Evolutionary conservation across 2,329 filamentous ascomycete genomes (phyloP), one percentile per base, ranked within the genome.

Genomic region (Hypocreales sp.): DNA sequence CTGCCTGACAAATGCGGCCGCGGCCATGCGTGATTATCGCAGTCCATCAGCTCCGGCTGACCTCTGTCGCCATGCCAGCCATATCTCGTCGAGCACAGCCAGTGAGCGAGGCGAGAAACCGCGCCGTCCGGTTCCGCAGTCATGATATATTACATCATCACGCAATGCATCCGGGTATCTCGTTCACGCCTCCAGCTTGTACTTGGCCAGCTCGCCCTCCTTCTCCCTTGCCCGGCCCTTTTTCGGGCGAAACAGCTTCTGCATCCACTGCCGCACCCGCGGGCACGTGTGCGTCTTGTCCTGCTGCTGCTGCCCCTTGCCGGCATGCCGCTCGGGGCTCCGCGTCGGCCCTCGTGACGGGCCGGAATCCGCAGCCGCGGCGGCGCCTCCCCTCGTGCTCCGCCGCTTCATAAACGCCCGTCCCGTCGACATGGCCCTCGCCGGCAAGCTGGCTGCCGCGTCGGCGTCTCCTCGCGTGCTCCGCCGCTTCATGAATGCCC

Each of bases 351-450:
- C 10, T 4, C 9, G 5, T 3, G 28, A 23, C 11, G 17, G 11
- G 22, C n/a, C n/a, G 8, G 15, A 15, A 4, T 22, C 26, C 2
- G 11, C 23, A 17, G 11, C 12, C 8, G 20, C 20, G n/a, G 26
- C 24, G 10, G 7, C 10, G 18, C 7, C 22, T 25, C 26, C 20
- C 25, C 13, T 33, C 10, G 27, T 21, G 18, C 29, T 35, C 15
- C 41, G 36, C 15, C 35, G 40, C 27, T 35, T 38, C 40, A 45
- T 40, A 18, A 43, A 45, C 5, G 38, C 34, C 24, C 39, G 35
- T 8, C 42, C 42, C 7, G 40, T 40, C 13, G 43, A 46, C 17
- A 40, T 31, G 15, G 39, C 32, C 20, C 42, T 35, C 16, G 26
- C 30, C 7, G 42, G 38, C 10, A 34, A 20, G 5, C 6, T 25